Percentiles rank a stretch among this genome's conserved stretches.
phyloP scores from a whole-genome alignment of 441 rosid genomes.

The Euphorbia corollata region DNA sequence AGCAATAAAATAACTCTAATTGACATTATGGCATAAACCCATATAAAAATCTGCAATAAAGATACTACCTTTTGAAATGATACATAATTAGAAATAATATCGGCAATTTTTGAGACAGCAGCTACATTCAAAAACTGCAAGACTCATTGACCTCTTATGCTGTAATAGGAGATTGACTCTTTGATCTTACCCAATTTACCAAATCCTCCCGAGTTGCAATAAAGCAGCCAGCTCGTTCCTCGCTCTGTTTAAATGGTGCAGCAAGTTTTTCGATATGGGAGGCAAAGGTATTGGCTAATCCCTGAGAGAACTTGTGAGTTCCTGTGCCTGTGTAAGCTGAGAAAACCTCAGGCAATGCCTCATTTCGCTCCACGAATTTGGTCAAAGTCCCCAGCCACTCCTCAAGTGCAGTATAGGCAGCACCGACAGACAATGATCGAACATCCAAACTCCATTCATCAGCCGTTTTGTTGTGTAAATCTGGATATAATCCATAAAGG shows the following conservation, averaged over 20 bases:
- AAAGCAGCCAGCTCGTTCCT: slow-evolving; percentile 57
- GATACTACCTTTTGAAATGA: no score
- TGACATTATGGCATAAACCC: no score
- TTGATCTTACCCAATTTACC: slow-evolving; percentile 64
- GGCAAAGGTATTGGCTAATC: slow-evolving; percentile 64
- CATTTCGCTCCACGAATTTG: slow-evolving; percentile 46
- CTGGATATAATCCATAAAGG: slow-evolving; percentile 65
- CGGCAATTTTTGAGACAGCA: no score
- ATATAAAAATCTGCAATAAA: no score
- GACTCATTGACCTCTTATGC: slow-evolving; percentile 15
- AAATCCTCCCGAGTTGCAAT: slow-evolving; percentile 71
- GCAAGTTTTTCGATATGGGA: slow-evolving; percentile 53
- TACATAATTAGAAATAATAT: background rate
- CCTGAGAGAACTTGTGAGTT: slow-evolving; percentile 70
- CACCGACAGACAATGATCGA: slow-evolving; percentile 76
- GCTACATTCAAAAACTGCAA: background rate
- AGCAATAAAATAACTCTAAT: no score
- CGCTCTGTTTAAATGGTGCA: slow-evolving; percentile 69
- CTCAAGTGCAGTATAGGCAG: slow-evolving; percentile 83
- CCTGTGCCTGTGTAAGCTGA: slow-evolving; percentile 81
- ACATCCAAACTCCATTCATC: slow-evolving; percentile 83
- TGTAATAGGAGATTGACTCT: slow-evolving; percentile 29
- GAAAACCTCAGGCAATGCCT: slow-evolving; percentile 64
- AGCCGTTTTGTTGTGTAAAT: slow-evolving; percentile 55
- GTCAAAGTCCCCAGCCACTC: slow-evolving; percentile 77